Conservation (phyloP, 495 filamentous ascomycete genomes). For the Gamarada debralockiae region DNA sequence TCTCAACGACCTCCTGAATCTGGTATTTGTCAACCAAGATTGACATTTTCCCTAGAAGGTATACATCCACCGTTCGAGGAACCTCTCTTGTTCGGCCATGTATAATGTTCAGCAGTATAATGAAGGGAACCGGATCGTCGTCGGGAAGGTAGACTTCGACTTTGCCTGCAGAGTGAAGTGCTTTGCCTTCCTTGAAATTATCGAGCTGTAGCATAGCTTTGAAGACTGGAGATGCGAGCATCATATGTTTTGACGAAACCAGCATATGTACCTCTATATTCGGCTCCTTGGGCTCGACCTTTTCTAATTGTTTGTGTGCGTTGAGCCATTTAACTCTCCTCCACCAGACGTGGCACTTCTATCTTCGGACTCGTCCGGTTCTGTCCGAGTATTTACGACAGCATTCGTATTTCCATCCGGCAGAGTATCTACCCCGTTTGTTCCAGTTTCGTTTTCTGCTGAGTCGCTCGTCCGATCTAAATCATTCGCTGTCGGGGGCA, state of each 20-base stretch:
- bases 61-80: slow-evolving; percentile 35
- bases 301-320: too few relatives aligned
- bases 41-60: slow-evolving; percentile 45
- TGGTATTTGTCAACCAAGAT: slow-evolving; percentile 49
- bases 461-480: too few relatives aligned
- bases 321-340: too few relatives aligned
- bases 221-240: slow-evolving; percentile 44
- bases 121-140: slow-evolving; percentile 9
- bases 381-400: too few relatives aligned
- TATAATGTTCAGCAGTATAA: slow-evolving; percentile 33
- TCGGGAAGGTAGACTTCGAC: slow-evolving; percentile 12
- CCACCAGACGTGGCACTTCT: too few relatives aligned
- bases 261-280: neutral
- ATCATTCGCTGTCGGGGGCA: too few relatives aligned
- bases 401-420: too few relatives aligned
- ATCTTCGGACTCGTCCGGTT: too few relatives aligned
- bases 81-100: slow-evolving; percentile 42
- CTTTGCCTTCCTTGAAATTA: slow-evolving; percentile 18
- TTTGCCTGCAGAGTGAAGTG: slow-evolving; percentile 10
- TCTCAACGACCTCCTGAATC: slow-evolving; percentile 37
- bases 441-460: too few relatives aligned
- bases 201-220: slow-evolving; percentile 9
- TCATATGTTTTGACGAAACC: neutral
- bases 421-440: too few relatives aligned
- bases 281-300: too few relatives aligned